Base-by-base conservation (phyloP, 306 rosid species). In the apple (Malus domestica) region DNA sequence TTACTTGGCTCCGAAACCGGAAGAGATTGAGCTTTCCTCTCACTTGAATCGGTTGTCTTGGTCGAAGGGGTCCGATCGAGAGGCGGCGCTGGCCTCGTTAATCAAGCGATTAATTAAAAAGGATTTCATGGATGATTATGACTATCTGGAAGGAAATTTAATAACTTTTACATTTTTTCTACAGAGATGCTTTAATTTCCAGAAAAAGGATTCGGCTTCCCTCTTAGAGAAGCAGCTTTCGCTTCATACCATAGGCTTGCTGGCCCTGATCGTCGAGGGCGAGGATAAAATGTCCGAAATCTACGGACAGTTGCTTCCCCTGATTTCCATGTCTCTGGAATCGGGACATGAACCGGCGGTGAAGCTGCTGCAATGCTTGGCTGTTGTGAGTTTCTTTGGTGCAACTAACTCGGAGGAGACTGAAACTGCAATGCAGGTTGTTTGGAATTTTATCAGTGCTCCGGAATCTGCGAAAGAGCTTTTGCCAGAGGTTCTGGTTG, bases 311-410 rank as follows among this genome's bases (percentile, higher is more conserved):
- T 57, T 57, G 62, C 62, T 57, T 57, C 62, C 29, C 2, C 11
- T 44, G 1, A 44, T 63, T 74, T 62, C 70, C n/a, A 32, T 27
- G 23, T 35, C 78, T 62, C 59, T 27, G 25, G 62, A 62, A 46
- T 9, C 61, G 1, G 60, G 60, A 63, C 55, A 3, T 12, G 45
- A 59, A 16, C 19, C 65, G 70, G 27, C 71, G 22, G 51, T 20
- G 10, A 63, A 81, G 85, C 45, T 62, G 59, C 79, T 79, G 33
- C 68, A 82, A 18, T 79, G 84, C 27, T 54, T 82, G 74, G 84
- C 86, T 40, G 70, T 85, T 27, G 57, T 77, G n/a, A 68, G 76
- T 27, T 85, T 76, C 76, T 70, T 82, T 40, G 70, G 86, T 57
- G 74, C 80, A 33, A 30, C 20, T 25, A 73, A 73, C 57, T 8